phyloP scores from a whole-genome alignment of 164 flowering plant species.

The Houttuynia cordata region DNA sequence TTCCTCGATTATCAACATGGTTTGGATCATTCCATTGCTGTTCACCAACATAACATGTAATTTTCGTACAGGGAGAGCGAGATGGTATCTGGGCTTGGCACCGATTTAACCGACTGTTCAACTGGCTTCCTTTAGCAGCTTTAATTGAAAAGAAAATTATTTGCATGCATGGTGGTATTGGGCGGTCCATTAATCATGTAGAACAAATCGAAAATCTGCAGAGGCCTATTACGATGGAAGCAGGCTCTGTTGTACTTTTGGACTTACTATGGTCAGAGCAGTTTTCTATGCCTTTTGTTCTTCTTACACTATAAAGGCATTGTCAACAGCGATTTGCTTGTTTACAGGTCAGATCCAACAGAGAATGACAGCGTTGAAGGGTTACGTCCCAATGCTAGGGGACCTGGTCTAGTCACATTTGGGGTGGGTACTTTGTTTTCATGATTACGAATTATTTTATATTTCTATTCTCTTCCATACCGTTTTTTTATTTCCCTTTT shows the following conservation, averaged over 20 bases:
- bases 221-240: constrained; percentile 98
- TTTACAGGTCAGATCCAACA: constrained; percentile 94
- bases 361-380: constrained; percentile 99
- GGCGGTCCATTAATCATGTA: constrained; percentile 94
- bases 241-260: constrained; percentile 98
- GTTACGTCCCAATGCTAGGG: constrained; percentile 97
- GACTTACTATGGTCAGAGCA: constrained; percentile 79
- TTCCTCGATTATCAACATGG: neutral
- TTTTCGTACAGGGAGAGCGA: constrained; percentile 76
- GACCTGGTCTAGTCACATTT: constrained; percentile 99
- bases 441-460: neutral
- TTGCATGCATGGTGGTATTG: constrained; percentile 99
- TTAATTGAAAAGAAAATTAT: constrained; percentile 95
- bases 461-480: neutral
- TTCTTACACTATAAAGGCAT: neutral
- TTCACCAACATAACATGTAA: constrained; percentile 2
- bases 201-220: constrained; percentile 92
- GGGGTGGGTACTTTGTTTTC: constrained; percentile 52
- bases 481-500: constrained; percentile 1
- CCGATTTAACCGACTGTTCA: constrained; percentile 83
- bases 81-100: constrained; percentile 99
- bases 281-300: neutral
- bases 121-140: constrained; percentile 99
- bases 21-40: neutral
- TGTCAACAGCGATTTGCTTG: neutral